Base-by-base conservation (phyloP, 257 asterid genomes). In the Salvia rosmarinus region DNA sequence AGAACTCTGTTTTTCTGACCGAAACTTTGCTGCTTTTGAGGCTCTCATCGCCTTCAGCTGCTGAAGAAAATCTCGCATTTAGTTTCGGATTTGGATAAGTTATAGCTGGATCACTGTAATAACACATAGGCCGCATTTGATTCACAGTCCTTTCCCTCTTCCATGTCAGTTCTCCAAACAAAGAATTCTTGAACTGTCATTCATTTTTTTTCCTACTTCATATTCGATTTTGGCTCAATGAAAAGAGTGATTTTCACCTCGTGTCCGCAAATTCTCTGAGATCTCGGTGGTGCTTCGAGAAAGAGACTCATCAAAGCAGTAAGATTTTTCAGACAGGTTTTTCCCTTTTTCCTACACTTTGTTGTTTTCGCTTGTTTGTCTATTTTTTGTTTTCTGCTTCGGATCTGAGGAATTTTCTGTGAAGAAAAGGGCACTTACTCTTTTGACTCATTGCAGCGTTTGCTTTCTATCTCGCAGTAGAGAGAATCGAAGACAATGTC, bases 401-500 rank as follows among this genome's bases (percentile, higher is more conserved):
- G 79, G 82, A 84, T 81, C 77, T 80, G 82, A 49, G 72, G 80
- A 78, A 66, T 44, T 72, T 79, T 54, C 10, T 9, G 30, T 25
- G 30, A 25, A 25, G 30, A 25, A 25, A 25, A 25, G 30, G 30
- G 30, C 37, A 4, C 37, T 7, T 25, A 39, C 64, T 32, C 30
- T 63, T 67, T 79, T 73, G 82, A 76, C 84, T 75, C 62, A 74
- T 80, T 67, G 68, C 37, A 14, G 64, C 71, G 81, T 71, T 44
- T 34, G 50, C 5, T 12, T 39, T 8, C 4, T 47, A 61, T 35
- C 19, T 39, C 19, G 39, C 55, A 64, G 51, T 16, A 34, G 64
- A 40, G 69, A 69, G 44, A 72, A 64, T 42, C 67, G 47, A 62
- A n/a, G 9, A 70, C 54, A 79, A 89, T 88, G 97, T 85, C 68